Base-by-base conservation (phyloP, 495 filamentous ascomycete species). In the Tuber calosporum region DNA sequence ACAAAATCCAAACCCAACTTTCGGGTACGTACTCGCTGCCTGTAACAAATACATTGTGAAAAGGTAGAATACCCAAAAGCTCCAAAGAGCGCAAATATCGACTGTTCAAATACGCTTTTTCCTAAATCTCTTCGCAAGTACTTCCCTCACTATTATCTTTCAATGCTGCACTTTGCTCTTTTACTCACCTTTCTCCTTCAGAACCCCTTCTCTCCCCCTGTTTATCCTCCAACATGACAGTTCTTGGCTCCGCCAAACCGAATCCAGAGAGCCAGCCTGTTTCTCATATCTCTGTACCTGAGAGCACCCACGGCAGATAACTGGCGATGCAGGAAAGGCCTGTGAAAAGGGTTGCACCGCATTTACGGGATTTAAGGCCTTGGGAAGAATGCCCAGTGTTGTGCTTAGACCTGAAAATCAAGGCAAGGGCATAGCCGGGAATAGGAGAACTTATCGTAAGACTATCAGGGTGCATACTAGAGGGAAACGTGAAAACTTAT, bases 251-350 rank as follows among this genome's bases (percentile, higher is more conserved):
- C 48, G 4, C 30, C 48, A 58, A 58, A 9, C n/a, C n/a, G 13
- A 58, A 13, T n/a, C 48, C 48, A 15, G 48, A 58, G 22, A 26
- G 7, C 9, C 48, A 58, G 1, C 48, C 48, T 11, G n/a, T 58
- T 58, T 11, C 48, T 26, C 48, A 26, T 11, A 9, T 58, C 22
- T 26, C 48, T 13, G 30, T 58, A n/a, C 48, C 48, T 11, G 48
- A 58, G 48, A 58, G 48, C n/a, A 13, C 48, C 48, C 30, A 58
- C 48, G n/a, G n/a, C n/a, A n/a, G n/a, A 58, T 58, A 58, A n/a
- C 48, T 58, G 48, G 30, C n/a, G 22, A 26, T 58, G 48, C 48
- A 30, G 48, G 30, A 1, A 58, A 58, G 8, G 48, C 48, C 48
- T 58, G 13, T 58, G 48, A 58, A 11, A 58, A 58, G 48, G 48